Base-by-base conservation (phyloP, 2,329 filamentous ascomycete genomes). In the Fusarium sp. region DNA sequence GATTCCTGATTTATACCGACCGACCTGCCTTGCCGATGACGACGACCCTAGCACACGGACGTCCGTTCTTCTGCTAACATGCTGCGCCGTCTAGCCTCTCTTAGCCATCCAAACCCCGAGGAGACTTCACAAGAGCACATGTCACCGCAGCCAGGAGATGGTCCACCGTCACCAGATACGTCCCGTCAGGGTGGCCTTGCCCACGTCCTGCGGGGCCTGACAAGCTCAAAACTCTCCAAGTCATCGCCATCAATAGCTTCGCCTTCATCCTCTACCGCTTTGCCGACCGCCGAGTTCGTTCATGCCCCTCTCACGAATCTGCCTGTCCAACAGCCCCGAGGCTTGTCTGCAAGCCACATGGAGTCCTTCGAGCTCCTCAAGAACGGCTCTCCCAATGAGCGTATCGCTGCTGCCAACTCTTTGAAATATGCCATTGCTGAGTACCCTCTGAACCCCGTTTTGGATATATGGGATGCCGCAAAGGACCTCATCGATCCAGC, bases 381-480 rank as follows among this genome's bases (percentile, higher is more conserved):
- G 78, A 83, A 84, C 71, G 90, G 87, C 36, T 81, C 84, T 27
- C 80, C 87, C 6, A 81, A 81, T 71, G 89, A 91, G 73, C 85
- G 90, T 44, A 84, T 91, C 24, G 82, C 86, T 27, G 91, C 90
- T 10, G 90, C 90, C 51, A 85, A 86, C 65, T 84, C 86, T n/a
- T 81, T 92, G 44, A 87, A 88, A 46, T 82, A 85, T 75, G 85
- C 87, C 66, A 85, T 92, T 36, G 81, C 86, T 35, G 89, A 91
- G 71, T 90, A 89, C 75, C 88, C 90, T 6, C 81, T 92, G 31
- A 88, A 87, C 66, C 86, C 88, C 7, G 86, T 91, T 14, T 83
- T 89, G 57, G 88, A 90, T 53, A 91, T 93, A 65, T 93, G 91
- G 90, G 87, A 90, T 71, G 89, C 90, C 16, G 90, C 87, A 53